Base-by-base conservation (phyloP, 371 early-diverging fungal species). In the Rhizomucor miehei region DNA sequence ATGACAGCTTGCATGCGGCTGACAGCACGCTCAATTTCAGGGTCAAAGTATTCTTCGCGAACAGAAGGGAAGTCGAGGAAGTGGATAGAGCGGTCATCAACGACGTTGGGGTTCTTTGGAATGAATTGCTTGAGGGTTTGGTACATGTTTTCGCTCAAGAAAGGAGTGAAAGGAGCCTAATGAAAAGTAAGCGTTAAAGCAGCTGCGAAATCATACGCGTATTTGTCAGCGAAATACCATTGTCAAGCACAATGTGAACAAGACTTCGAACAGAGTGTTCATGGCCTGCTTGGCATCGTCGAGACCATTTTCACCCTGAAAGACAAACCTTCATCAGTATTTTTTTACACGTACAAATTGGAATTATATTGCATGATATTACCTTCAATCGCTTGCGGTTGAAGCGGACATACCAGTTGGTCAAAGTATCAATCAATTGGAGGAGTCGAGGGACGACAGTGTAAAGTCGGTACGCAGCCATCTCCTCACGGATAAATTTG, bases 331-430 rank as follows among this genome's bases (percentile, higher is more conserved):
- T n/a, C n/a, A n/a, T n/a, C n/a, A n/a, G n/a, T n/a, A n/a, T 37
- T 36, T 34, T 49, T 25, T 49, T 49, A 3, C 36, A 20, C 11
- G 35, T 39, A 38, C 35, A 8, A 11, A 36, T 36, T 16, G 21
- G 23, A n/a, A n/a, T n/a, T n/a, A n/a, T n/a, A n/a, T n/a, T n/a
- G n/a, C n/a, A n/a, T n/a, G n/a, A n/a, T 35, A 8, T 51, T 49
- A 63, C 64, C 89, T 97, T 99, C 56, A 99, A 81, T 57, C 97
- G 86, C 73, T 91, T 92, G 59, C 99, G 92, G 85, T 99, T 99
- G 85, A 99, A 98, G 59, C 99, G 91, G 59, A 99, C 89, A 74
- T 99, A 99, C 99, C 99, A 99, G 79, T 99, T 99, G 65, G 98
- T 99, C 52, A 99, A 81, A 52, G 91, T 85, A 66, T 99, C 99